Evolutionary conservation across 306 rosid species (phyloP).

Genomic region (Quercus robur): DNA sequence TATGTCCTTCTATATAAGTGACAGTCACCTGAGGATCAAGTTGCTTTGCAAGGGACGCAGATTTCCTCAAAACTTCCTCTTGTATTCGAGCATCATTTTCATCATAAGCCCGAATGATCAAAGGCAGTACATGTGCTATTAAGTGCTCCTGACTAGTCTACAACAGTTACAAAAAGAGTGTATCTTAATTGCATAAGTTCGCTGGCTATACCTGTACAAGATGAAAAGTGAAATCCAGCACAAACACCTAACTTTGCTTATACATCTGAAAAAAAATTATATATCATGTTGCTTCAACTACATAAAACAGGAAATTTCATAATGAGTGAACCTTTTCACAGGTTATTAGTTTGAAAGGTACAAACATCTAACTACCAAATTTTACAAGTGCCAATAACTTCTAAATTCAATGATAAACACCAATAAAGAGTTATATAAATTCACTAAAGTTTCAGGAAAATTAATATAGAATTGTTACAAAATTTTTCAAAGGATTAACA

Average conservation of each 20-base stretch:
- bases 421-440: too few species aligned
- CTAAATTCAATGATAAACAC: too few species aligned
- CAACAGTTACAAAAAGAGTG: conserved; percentile 24
- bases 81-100: conserved; percentile 92
- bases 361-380: not conserved
- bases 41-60: conserved; percentile 70
- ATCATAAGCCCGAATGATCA: conserved; percentile 91
- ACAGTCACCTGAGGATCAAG: conserved; percentile 79
- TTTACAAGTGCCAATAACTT: not conserved
- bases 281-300: not conserved
- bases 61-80: conserved; percentile 92
- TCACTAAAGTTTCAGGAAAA: too few species aligned
- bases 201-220: not conserved
- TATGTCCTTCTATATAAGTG: not conserved
- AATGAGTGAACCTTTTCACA: not conserved
- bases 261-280: not conserved
- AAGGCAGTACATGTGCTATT: conserved; percentile 81
- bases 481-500: too few species aligned
- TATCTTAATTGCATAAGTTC: not conserved
- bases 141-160: conserved; percentile 84
- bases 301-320: not conserved
- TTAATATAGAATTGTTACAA: too few species aligned
- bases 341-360: not conserved
- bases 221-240: not conserved
- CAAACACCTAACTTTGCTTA: not conserved